phyloP scores from a whole-genome alignment of 2,329 filamentous ascomycete species.

The Ramularia collo-cygni region DNA sequence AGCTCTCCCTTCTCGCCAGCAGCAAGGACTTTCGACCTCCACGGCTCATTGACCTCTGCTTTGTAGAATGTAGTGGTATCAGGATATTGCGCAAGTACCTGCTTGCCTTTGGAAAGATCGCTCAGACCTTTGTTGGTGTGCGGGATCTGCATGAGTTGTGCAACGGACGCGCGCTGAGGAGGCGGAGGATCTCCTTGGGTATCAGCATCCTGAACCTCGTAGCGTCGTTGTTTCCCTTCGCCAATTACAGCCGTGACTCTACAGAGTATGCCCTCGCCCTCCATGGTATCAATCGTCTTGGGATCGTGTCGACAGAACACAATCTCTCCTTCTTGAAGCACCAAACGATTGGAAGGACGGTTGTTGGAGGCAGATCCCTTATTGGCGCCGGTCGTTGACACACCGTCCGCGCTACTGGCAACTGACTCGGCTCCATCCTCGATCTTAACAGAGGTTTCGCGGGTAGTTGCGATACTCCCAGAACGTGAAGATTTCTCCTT shows the following conservation, averaged over 20 bases:
- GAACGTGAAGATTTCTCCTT: slow-evolving; percentile 34
- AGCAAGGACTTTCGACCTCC: slow-evolving; percentile 32
- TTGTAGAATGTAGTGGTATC: slow-evolving; percentile 50
- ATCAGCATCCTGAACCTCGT: slow-evolving; percentile 47
- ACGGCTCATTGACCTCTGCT: slow-evolving; percentile 41
- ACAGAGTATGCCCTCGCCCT: slow-evolving; percentile 48
- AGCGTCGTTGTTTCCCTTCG: slow-evolving; percentile 47
- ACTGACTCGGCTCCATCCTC: slow-evolving; percentile 42
- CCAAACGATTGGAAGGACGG: slow-evolving; percentile 26
- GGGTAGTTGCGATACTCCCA: slow-evolving; percentile 39
- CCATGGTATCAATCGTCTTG: slow-evolving; percentile 29
- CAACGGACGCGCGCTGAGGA: slow-evolving; percentile 38
- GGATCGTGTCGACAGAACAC: slow-evolving; percentile 45
- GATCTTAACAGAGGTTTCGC: slow-evolving; percentile 46
- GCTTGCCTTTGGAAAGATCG: slow-evolving; percentile 35
- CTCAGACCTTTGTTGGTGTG: slow-evolving; percentile 35
- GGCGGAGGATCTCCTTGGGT: slow-evolving; percentile 25
- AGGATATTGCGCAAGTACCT: slow-evolving; percentile 46
- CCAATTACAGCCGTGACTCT: slow-evolving; percentile 46
- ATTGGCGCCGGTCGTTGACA: slow-evolving; percentile 19
- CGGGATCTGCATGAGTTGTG: slow-evolving; percentile 41
- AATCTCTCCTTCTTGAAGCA: slow-evolving; percentile 37
- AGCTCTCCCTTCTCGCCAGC: slow-evolving; percentile 28
- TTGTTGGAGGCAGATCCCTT: slow-evolving; percentile 22
- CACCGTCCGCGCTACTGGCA: slow-evolving; percentile 38